These are phyloP conservation scores for Arthrobotrys musiformis DNA, from an alignment of 2,329 filamentous ascomycete species.

Conservation along the genomic window DNA sequence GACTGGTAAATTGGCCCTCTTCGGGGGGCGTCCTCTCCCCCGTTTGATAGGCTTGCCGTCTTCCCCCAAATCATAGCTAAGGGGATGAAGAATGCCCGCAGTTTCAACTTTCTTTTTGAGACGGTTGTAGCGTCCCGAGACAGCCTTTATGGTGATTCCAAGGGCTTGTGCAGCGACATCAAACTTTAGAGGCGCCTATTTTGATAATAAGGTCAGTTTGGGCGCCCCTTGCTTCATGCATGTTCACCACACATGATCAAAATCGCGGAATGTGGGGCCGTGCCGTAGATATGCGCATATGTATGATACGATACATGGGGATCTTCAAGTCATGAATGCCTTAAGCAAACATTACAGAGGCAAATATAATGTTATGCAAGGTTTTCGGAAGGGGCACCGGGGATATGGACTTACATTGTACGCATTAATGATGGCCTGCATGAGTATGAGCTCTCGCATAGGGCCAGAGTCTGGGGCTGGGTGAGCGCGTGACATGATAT, in stretches of 20 bases:
- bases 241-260: not conserved
- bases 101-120: slow-evolving; percentile 47
- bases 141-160: slow-evolving; percentile 18
- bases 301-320: not conserved
- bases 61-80: slow-evolving; percentile 40
- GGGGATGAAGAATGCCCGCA: slow-evolving; percentile 5
- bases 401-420: slow-evolving; percentile 33
- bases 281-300: not conserved
- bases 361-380: not conserved
- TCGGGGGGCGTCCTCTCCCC: slow-evolving; percentile 36
- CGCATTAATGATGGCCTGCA: slow-evolving; percentile 51
- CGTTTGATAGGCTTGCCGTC: slow-evolving; percentile 43
- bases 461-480: slow-evolving; percentile 41
- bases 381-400: not conserved
- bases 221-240: slow-evolving; percentile 8
- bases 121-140: slow-evolving; percentile 31
- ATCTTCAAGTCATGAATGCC: not conserved
- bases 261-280: slow-evolving; percentile 17
- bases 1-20: not conserved
- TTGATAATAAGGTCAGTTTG: not conserved
- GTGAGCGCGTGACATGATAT: slow-evolving; percentile 40
- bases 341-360: not conserved
- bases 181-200: slow-evolving; percentile 42
- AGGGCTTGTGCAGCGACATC: slow-evolving; percentile 41
- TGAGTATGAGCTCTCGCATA: slow-evolving; percentile 45